Evolutionary conservation across 2,329 filamentous ascomycete genomes (phyloP).

Genomic region (Annulohypoxylon truncatum): DNA sequence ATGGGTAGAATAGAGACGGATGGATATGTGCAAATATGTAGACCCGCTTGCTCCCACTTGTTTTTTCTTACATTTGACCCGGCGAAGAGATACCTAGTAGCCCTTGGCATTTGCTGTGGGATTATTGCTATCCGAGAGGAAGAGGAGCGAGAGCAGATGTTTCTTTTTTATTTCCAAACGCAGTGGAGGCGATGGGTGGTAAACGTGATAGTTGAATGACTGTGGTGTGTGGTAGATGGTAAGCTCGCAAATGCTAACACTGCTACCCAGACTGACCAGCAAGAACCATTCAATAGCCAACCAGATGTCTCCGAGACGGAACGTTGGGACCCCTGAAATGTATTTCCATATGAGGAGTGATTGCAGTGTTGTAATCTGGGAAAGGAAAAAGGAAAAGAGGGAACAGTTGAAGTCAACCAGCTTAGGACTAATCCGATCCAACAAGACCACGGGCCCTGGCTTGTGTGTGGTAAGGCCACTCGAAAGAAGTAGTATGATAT

Average conservation of each 20-base stretch:
- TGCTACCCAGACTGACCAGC: constrained; percentile 13
- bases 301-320: neutral
- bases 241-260: constrained; percentile 18
- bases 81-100: constrained; percentile 6
- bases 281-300: constrained; percentile 2
- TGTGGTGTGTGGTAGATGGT: constrained; percentile 36
- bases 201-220: constrained; percentile 27
- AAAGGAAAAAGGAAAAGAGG: neutral
- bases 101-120: constrained; percentile 25
- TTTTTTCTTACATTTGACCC: constrained; percentile 17
- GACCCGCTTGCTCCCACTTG: constrained; percentile 18
- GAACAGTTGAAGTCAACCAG: constrained; percentile 9
- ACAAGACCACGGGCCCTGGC: constrained; percentile 11
- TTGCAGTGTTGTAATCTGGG: neutral
- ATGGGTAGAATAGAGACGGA: constrained; percentile 8
- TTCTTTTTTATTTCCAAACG: neutral
- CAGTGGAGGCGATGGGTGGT: constrained; percentile 14
- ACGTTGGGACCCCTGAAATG: constrained; percentile 6
- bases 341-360: constrained; percentile 5
- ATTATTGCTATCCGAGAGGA: constrained; percentile 4
- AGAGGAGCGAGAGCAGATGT: constrained; percentile 16
- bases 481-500: constrained; percentile 7
- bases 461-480: constrained; percentile 9
- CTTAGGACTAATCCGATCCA: constrained; percentile 12
- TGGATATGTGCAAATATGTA: constrained; percentile 7